Percentiles rank a stretch among this genome's conserved stretches.
These are phyloP conservation scores for Pseudonitzschia multiseries DNA, from an alignment of 108 stramenopile genomes.

Conservation along the genomic window DNA sequence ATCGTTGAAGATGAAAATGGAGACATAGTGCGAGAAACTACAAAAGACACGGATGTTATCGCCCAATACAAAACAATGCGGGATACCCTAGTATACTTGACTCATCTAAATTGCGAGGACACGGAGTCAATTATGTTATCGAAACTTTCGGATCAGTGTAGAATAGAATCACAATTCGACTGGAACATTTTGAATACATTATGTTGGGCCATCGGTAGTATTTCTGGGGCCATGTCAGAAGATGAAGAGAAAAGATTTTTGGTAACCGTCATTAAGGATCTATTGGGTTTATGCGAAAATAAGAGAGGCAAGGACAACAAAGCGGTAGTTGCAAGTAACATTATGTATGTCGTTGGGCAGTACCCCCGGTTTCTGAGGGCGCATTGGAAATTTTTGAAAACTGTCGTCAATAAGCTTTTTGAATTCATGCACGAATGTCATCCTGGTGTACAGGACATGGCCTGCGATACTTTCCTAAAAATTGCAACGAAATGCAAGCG, in stretches of 20 bases:
- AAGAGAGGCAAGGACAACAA: conserved; percentile 99
- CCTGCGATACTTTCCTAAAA: conserved; percentile 99
- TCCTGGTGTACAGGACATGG: conserved; percentile 99
- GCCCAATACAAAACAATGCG: conserved; percentile 99
- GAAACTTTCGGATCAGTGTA: conserved; percentile 93
- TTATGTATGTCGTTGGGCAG: conserved; percentile 99
- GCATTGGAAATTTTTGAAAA: conserved; percentile 99
- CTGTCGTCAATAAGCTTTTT: conserved; percentile 99
- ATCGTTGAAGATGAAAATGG: conserved; percentile 99
- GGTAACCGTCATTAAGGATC: conserved; percentile 98
- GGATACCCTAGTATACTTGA: conserved; percentile 97
- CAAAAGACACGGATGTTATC: conserved; percentile 98
- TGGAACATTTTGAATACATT: conserved; percentile 97
- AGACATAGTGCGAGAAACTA: conserved; percentile 94
- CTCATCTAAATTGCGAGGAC: conserved; percentile 97
- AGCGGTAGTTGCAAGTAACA: conserved; percentile 98
- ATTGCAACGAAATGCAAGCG: conserved; percentile 98
- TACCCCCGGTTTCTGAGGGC: conserved; percentile 99
- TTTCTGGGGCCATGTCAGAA: conserved; percentile 98
- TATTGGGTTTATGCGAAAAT: conserved; percentile 93
- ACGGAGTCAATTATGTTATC: conserved; percentile 98
- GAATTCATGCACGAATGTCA: conserved; percentile 99
- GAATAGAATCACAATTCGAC: conserved; percentile 37
- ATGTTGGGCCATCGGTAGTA: conserved; percentile 99
- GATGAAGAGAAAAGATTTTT: conserved; percentile 99